Conservation (phyloP, 352 stramenopile species). For the Pythium monospermum region DNA sequence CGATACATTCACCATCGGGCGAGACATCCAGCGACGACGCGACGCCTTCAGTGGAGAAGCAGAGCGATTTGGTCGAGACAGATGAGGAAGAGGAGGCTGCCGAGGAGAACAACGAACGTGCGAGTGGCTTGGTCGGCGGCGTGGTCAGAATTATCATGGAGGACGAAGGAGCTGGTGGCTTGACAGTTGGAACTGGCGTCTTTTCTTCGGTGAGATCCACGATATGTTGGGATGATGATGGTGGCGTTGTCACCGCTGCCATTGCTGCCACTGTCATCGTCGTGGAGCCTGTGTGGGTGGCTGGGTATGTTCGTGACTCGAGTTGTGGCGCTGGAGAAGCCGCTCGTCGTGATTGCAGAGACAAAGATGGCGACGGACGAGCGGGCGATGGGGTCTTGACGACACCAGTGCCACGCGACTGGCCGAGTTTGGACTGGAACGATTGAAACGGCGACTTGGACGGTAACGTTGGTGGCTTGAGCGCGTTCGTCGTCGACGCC, state of each 20-base stretch:
- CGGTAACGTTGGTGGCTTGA: conserved; percentile 22
- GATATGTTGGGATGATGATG: neutral
- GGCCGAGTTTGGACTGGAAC: conserved; percentile 63
- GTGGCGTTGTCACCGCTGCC: neutral
- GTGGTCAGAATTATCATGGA: conserved; percentile 10
- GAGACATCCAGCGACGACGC: conserved; percentile 72
- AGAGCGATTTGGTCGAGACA: conserved; percentile 65
- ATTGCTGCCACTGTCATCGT: neutral
- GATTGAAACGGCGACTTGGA: conserved; percentile 77
- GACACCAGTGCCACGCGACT: conserved; percentile 10
- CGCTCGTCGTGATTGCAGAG: conserved; percentile 8
- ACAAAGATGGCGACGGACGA: conserved; percentile 1
- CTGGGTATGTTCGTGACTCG: neutral
- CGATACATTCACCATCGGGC: conserved; percentile 73
- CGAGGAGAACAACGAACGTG: conserved; percentile 45
- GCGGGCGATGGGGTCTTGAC: conserved; percentile 15
- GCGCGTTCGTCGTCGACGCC: conserved; percentile 4
- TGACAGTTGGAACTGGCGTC: neutral
- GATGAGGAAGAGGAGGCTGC: conserved; percentile 23
- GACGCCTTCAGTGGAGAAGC: conserved; percentile 72
- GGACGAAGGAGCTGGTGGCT: neutral
- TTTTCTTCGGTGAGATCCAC: conserved; percentile 20
- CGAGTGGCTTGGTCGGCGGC: conserved; percentile 31
- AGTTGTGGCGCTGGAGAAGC: conserved; percentile 5
- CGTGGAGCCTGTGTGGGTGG: neutral